Evolutionary conservation across 2,329 filamentous ascomycete genomes (phyloP).

Genomic region (Colletotrichum limetticola): DNA sequence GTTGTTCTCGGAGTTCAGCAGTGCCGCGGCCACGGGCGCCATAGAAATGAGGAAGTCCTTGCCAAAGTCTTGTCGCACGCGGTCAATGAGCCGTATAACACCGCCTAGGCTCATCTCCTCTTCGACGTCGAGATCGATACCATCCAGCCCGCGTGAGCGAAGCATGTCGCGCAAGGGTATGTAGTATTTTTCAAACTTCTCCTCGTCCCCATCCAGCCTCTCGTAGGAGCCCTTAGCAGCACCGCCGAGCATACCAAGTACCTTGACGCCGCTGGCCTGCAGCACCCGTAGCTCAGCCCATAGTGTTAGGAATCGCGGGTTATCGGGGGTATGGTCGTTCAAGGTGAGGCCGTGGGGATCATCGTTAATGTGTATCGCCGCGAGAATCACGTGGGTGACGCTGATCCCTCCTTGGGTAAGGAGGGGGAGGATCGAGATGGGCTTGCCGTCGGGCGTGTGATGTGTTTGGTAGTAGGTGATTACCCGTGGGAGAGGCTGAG

Average conservation of each 20-base stretch:
- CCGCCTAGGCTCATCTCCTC: conserved; percentile 77
- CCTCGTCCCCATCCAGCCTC: conserved; percentile 64
- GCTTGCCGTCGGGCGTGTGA: conserved; percentile 54
- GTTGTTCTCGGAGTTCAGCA: conserved; percentile 65
- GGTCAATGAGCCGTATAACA: conserved; percentile 73
- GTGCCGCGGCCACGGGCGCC: conserved; percentile 82
- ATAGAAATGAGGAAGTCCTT: conserved; percentile 79
- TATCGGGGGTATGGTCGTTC: conserved; percentile 80
- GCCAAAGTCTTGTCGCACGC: conserved; percentile 76
- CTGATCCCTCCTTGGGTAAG: conserved; percentile 58
- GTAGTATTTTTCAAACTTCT: conserved; percentile 80
- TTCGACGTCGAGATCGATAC: conserved; percentile 83
- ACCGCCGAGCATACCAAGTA: conserved; percentile 89
- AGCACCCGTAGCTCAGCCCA: conserved; percentile 83
- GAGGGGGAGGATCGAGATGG: conserved; percentile 65
- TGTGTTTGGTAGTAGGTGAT: conserved; percentile 67
- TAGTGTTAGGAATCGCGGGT: conserved; percentile 74
- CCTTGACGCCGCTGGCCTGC: conserved; percentile 78
- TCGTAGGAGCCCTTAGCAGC: conserved; percentile 79
- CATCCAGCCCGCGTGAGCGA: conserved; percentile 69
- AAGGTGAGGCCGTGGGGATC: conserved; percentile 75
- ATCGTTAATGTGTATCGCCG: conserved; percentile 85
- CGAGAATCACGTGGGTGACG: conserved; percentile 85
- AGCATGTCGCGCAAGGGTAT: conserved; percentile 74
- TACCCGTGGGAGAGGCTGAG: conserved; percentile 55